phyloP scores from a whole-genome alignment of 768 basidiomycete genomes.

The Podaxis rugospora region DNA sequence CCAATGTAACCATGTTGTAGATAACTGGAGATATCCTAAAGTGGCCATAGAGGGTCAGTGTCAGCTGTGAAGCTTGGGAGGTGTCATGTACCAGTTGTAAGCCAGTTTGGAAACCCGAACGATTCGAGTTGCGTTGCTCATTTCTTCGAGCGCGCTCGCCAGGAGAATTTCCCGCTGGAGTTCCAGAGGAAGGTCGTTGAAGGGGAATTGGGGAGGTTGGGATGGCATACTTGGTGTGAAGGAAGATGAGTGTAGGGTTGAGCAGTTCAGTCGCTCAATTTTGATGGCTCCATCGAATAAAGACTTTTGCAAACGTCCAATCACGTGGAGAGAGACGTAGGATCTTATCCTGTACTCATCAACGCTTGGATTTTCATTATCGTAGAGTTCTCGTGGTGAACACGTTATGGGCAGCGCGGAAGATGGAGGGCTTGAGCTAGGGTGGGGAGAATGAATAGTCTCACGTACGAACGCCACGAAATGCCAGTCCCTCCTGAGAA shows the following conservation, averaged over 20 bases:
- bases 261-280: constrained; percentile 21
- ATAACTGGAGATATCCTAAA: constrained; percentile 35
- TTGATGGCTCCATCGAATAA: constrained; percentile 15
- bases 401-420: not conserved
- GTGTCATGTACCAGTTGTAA: constrained; percentile 25
- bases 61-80: not conserved
- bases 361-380: constrained; percentile 14
- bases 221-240: constrained; percentile 18
- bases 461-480: constrained; percentile 1
- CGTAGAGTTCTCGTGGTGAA: constrained; percentile 11
- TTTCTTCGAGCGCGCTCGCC: constrained; percentile 24
- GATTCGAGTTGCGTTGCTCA: constrained; percentile 23
- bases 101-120: constrained; percentile 32
- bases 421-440: not conserved
- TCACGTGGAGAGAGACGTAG: constrained; percentile 25
- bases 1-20: constrained; percentile 34
- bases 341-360: constrained; percentile 4
- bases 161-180: constrained; percentile 36
- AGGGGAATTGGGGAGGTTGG: constrained; percentile 18
- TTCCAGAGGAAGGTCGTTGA: constrained; percentile 33
- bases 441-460: not conserved
- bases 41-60: not conserved
- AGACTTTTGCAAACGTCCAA: constrained; percentile 21
- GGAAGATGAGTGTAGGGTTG: constrained; percentile 18
- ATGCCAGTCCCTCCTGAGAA: constrained; percentile 7